Evolutionary conservation across 176 grass and related monocot genomes (phyloP).

Genomic region (Triticum monococcum): DNA sequence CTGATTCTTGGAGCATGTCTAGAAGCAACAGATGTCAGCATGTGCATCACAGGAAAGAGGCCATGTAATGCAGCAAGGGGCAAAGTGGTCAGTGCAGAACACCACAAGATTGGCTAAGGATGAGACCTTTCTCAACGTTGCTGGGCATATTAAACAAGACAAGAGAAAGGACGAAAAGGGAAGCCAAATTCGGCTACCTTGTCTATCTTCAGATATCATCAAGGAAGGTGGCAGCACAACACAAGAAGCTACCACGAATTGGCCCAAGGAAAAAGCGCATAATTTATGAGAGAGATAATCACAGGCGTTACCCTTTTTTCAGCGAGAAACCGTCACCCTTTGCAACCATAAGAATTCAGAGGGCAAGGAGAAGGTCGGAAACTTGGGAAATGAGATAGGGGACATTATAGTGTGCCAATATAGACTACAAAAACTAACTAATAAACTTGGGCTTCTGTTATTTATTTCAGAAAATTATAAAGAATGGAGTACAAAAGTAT

Average conservation of each 20-base stretch:
- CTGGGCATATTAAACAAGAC: conserved; percentile 14
- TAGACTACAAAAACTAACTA: not conserved
- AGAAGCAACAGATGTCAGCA: conserved; percentile 64
- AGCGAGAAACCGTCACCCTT: not conserved
- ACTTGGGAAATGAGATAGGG: not conserved
- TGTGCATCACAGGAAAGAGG: conserved; percentile 33
- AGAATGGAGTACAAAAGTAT: not conserved
- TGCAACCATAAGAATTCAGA: conserved; percentile 12
- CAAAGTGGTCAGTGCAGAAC: conserved; percentile 41
- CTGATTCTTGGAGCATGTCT: conserved; percentile 49
- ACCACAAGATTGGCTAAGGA: conserved; percentile 27
- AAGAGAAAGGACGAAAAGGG: not conserved
- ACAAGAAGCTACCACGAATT: conserved; percentile 21
- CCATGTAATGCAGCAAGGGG: conserved; percentile 21
- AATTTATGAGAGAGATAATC: not conserved
- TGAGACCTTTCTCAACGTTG: conserved; percentile 35
- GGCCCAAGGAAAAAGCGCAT: not conserved
- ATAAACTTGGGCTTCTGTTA: not conserved
- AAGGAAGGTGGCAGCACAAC: conserved; percentile 15
- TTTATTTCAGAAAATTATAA: not conserved
- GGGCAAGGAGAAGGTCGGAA: not conserved
- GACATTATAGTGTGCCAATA: not conserved
- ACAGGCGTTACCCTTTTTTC: not conserved
- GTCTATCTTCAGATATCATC: conserved; percentile 24
- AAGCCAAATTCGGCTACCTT: conserved; percentile 21